phyloP scores from a whole-genome alignment of 345 rosid genomes.

The Eucalyptus victrix region DNA sequence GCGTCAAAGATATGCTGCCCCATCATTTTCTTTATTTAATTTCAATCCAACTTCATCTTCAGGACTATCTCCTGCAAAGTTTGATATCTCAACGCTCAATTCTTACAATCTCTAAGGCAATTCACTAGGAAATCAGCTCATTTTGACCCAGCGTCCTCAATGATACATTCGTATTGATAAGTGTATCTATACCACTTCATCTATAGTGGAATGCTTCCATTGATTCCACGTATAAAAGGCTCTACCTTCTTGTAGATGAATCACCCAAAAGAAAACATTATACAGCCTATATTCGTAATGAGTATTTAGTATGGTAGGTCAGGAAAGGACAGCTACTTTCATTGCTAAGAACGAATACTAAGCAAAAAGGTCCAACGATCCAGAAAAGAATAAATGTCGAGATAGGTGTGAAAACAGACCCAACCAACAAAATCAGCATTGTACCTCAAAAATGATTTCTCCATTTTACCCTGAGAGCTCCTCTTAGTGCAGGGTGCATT shows the following conservation, averaged over 20 bases:
- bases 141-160: background rate
- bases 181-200: background rate
- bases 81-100: background rate
- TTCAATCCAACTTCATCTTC: background rate
- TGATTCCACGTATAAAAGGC: background rate
- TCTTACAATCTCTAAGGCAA: background rate
- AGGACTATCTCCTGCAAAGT: background rate
- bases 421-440: background rate
- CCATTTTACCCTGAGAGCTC: constrained; percentile 98
- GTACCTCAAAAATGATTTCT: constrained; percentile 95
- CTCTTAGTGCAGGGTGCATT: constrained; percentile 35
- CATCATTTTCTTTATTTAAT: background rate
- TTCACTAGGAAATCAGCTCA: background rate
- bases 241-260: background rate
- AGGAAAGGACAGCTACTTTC: background rate
- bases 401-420: background rate
- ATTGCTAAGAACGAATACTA: background rate
- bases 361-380: background rate
- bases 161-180: background rate
- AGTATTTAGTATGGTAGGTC: background rate
- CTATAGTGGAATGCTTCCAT: background rate
- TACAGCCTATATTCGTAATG: background rate
- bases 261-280: background rate
- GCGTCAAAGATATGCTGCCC: background rate
- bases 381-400: background rate